These are phyloP conservation scores for Rubus idaeus DNA, from an alignment of 306 rosid species.

Conservation along the genomic window DNA sequence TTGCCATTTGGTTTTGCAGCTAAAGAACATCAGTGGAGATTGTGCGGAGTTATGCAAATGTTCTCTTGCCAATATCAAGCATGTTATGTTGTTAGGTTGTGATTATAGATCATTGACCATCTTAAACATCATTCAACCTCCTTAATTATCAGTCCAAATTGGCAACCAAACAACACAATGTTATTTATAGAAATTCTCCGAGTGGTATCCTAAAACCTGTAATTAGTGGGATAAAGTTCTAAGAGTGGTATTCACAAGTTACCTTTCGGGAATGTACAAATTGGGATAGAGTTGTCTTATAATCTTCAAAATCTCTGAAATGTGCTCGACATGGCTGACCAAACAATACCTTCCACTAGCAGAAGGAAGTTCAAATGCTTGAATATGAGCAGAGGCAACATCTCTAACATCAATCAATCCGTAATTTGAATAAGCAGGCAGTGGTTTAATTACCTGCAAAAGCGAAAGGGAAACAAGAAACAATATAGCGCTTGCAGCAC, in stretches of 20 bases:
- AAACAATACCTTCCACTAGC: constrained; percentile 34
- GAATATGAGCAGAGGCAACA: constrained; percentile 27
- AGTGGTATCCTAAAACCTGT: no score
- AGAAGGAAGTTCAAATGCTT: constrained; percentile 21
- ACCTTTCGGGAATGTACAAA: constrained; percentile 13
- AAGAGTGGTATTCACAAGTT: not conserved
- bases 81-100: no score
- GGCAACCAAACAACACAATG: no score
- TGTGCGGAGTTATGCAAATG: no score
- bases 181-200: no score
- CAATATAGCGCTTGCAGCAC: not conserved
- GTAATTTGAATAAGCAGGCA: not conserved
- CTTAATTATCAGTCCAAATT: no score
- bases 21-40: no score
- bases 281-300: constrained; percentile 8
- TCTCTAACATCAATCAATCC: constrained; percentile 29
- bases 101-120: no score
- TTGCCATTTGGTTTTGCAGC: no score
- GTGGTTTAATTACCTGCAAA: constrained; percentile 17
- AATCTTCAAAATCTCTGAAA: not conserved
- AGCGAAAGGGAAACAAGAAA: not conserved
- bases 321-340: not conserved
- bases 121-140: no score
- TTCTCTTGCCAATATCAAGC: no score
- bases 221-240: no score